These are phyloP conservation scores for Pythium guiyangense DNA, from an alignment of 352 stramenopile genomes.

Conservation along the genomic window DNA sequence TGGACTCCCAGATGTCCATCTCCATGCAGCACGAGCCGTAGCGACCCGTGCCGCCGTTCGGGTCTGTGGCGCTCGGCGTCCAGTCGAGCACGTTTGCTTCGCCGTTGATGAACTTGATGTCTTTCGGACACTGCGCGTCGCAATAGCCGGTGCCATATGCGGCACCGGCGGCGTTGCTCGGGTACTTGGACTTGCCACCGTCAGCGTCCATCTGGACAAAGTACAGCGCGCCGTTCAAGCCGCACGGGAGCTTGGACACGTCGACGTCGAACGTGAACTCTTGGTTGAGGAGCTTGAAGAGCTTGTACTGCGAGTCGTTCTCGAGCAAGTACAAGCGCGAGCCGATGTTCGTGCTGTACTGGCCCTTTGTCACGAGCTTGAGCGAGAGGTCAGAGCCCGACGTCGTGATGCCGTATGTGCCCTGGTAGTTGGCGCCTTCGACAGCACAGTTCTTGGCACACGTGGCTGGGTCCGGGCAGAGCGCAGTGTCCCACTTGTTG, in stretches of 20 bases:
- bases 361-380: conserved; percentile 47
- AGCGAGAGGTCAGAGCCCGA: conserved; percentile 40
- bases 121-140: conserved; percentile 62
- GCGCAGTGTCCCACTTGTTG: conserved; percentile 44
- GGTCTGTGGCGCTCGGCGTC: conserved; percentile 19
- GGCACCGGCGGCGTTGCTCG: conserved; percentile 47
- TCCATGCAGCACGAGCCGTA: conserved; percentile 69
- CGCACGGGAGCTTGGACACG: conserved; percentile 56
- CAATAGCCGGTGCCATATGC: conserved; percentile 70
- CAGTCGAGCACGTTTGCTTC: conserved; percentile 65
- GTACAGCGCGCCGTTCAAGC: conserved; percentile 71
- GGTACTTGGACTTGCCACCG: conserved; percentile 37
- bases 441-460: conserved; percentile 58
- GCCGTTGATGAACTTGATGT: conserved; percentile 81
- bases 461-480: conserved; percentile 40
- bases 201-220: conserved; percentile 72
- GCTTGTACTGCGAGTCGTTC: too few relatives aligned
- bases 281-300: conserved; percentile 67
- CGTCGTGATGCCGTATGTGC: conserved; percentile 60
- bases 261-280: conserved; percentile 71
- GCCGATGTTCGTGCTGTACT: conserved; percentile 55
- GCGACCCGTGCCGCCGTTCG: conserved; percentile 41
- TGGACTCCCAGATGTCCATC: conserved; percentile 66
- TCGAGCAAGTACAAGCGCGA: conserved; percentile 62
- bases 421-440: conserved; percentile 58